Conservation (phyloP, 139 green algal species). For the Chlamydomonas eustigma region DNA sequence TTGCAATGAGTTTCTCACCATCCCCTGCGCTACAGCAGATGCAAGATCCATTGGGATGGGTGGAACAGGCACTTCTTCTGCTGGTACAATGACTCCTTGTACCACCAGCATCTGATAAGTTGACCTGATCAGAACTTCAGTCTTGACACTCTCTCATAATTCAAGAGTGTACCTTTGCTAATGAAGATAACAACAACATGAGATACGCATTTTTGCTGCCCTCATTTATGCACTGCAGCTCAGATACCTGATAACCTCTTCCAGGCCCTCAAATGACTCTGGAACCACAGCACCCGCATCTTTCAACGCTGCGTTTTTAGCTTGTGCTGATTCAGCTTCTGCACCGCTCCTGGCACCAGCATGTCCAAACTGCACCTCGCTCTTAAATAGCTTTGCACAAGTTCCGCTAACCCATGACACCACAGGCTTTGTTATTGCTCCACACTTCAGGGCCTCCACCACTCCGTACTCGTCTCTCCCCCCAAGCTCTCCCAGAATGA, state of each 20-base stretch:
- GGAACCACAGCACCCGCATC: conserved; percentile 84
- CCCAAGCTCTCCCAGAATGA: conserved; percentile 91
- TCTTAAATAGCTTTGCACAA: conserved; percentile 91
- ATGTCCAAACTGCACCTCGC: conserved; percentile 95
- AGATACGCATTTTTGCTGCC: background rate
- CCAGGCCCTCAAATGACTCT: conserved; percentile 84
- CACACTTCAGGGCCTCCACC: conserved; percentile 71
- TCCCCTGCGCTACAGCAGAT: conserved; percentile 72
- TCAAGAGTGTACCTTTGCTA: too few relatives aligned
- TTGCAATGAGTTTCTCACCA: conserved; percentile 47
- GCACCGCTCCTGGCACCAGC: conserved; percentile 73
- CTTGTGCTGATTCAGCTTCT: conserved; percentile 54
- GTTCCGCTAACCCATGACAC: conserved; percentile 85
- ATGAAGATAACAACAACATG: background rate
- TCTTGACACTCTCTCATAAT: too few relatives aligned
- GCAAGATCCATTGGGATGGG: conserved; percentile 74
- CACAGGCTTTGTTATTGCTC: conserved; percentile 85
- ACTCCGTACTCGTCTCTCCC: conserved; percentile 88
- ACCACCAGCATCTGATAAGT: conserved; percentile 51
- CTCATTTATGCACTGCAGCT: background rate
- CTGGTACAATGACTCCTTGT: conserved; percentile 54
- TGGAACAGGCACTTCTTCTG: conserved; percentile 53
- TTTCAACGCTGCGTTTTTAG: conserved; percentile 84
- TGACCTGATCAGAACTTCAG: too few relatives aligned
- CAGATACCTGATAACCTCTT: conserved; percentile 52